Conservation (phyloP, 768 basidiomycete species). For the Naganishia antarctica region DNA sequence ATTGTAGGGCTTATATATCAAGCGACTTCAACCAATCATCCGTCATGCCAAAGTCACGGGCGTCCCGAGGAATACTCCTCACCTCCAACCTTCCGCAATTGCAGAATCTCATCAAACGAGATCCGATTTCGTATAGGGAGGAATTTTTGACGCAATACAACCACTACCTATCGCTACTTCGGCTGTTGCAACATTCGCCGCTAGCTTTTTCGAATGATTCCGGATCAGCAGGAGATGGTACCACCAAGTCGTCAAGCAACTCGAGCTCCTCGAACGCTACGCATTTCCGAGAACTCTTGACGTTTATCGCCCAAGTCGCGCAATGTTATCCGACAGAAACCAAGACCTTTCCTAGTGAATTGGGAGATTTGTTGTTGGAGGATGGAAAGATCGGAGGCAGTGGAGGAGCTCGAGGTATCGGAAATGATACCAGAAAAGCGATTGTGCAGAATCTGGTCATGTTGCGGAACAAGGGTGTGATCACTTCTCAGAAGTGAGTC, state of each 20-base stretch:
- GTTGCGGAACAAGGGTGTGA: slow-evolving; percentile 86
- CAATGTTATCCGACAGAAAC: slow-evolving; percentile 92
- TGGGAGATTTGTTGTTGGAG: slow-evolving; percentile 72
- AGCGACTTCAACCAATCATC: background rate
- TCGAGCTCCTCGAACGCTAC: slow-evolving; percentile 52
- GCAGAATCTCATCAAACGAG: slow-evolving; percentile 94
- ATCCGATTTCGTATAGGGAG: slow-evolving; percentile 81
- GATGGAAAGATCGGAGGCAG: slow-evolving; percentile 29
- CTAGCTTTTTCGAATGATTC: slow-evolving; percentile 39
- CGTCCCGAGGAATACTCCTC: slow-evolving; percentile 58
- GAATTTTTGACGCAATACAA: slow-evolving; percentile 97
- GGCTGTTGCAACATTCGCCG: slow-evolving; percentile 76
- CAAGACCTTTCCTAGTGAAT: slow-evolving; percentile 71
- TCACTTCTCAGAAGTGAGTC: slow-evolving; percentile 84
- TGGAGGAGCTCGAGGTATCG: slow-evolving; percentile 50
- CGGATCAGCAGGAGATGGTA: slow-evolving; percentile 15
- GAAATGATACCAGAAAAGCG: slow-evolving; percentile 72
- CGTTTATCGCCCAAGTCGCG: slow-evolving; percentile 90
- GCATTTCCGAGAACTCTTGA: slow-evolving; percentile 77
- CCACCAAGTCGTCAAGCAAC: slow-evolving; percentile 26
- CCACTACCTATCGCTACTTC: slow-evolving; percentile 79
- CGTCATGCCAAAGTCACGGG: slow-evolving; percentile 27
- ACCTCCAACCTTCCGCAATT: slow-evolving; percentile 88
- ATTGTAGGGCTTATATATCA: background rate
- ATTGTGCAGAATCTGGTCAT: slow-evolving; percentile 88